Percentiles rank a stretch among this genome's conserved stretches.
Conservation (phyloP, 345 rosid genomes). For the Melastoma malabathricum region DNA sequence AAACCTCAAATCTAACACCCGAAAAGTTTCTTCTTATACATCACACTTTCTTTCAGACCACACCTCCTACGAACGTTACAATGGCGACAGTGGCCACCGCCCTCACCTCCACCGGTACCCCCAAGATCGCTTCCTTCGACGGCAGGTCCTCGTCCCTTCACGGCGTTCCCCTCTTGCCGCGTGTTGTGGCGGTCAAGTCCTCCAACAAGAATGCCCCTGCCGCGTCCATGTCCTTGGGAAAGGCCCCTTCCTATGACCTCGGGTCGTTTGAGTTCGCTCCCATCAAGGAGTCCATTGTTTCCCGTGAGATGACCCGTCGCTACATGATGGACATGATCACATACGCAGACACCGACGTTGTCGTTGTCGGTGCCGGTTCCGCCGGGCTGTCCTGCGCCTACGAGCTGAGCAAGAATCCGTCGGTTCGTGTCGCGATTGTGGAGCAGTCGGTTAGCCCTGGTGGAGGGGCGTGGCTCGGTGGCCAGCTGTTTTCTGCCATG, state of each 20-base stretch:
- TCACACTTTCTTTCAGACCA: slow-evolving; percentile 1
- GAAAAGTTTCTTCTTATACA: neutral
- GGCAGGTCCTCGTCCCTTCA: slow-evolving; percentile 13
- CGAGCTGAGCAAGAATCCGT: slow-evolving; percentile 30
- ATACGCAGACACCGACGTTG: slow-evolving; percentile 21
- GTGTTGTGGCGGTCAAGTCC: neutral
- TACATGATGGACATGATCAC: slow-evolving; percentile 36
- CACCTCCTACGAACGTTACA: neutral
- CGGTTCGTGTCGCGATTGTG: slow-evolving; percentile 7
- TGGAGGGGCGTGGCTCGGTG: slow-evolving; percentile 41
- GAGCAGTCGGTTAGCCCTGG: slow-evolving; percentile 37
- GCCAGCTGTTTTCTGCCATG: slow-evolving; percentile 35
- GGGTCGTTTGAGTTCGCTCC: slow-evolving; percentile 18
- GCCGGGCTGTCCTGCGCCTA: slow-evolving; percentile 32
- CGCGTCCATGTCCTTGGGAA: slow-evolving; percentile 9
- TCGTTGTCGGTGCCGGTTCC: slow-evolving; percentile 1
- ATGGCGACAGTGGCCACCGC: slow-evolving; percentile 18
- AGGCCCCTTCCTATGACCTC: slow-evolving; percentile 8
- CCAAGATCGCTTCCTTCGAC: slow-evolving; percentile 13
- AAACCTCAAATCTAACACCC: neutral
- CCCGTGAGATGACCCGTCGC: slow-evolving; percentile 19
- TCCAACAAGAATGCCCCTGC: neutral
- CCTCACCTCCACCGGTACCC: slow-evolving; percentile 12
- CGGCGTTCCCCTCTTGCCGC: slow-evolving; percentile 1
- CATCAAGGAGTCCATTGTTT: slow-evolving; percentile 19